Percentiles rank a stretch among this genome's conserved stretches.
Conservation (phyloP, 1,284 basidiomycete genomes). For the Fistulina hepatica region DNA sequence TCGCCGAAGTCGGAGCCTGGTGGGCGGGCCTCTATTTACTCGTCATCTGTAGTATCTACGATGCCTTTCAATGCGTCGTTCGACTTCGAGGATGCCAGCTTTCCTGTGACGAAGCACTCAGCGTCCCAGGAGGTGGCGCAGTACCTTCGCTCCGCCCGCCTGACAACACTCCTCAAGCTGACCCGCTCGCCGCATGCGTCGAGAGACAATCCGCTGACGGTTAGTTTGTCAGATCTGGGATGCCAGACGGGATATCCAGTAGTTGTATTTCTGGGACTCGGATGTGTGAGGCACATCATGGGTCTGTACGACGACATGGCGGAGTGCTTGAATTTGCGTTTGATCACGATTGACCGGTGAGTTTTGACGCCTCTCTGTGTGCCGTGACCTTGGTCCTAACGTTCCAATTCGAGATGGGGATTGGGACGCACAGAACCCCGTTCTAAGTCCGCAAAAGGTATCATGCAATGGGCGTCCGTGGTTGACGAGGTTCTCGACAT, state of each 20-base stretch:
- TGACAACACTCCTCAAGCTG: constrained; percentile 76
- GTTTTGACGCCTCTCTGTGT: constrained; percentile 11
- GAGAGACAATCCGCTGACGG: constrained; percentile 59
- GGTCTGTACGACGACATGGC: constrained; percentile 96
- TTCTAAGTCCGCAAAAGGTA: constrained; percentile 60
- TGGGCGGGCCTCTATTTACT: constrained; percentile 30
- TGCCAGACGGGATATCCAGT: constrained; percentile 74
- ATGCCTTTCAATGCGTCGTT: constrained; percentile 28
- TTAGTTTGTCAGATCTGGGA: constrained; percentile 90
- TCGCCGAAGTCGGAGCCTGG: constrained; percentile 46
- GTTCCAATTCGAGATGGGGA: constrained; percentile 61
- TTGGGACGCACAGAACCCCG: constrained; percentile 77
- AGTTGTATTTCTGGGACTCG: constrained; percentile 85
- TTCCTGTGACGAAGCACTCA: constrained; percentile 31
- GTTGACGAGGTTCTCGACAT: constrained; percentile 84
- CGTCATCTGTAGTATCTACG: constrained; percentile 33
- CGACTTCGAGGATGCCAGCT: constrained; percentile 33
- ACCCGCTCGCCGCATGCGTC: constrained; percentile 72
- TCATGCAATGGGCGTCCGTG: constrained; percentile 84
- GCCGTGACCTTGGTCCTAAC: constrained; percentile 11
- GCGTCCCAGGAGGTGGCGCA: constrained; percentile 65
- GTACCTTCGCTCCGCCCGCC: constrained; percentile 73
- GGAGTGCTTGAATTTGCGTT: constrained; percentile 69
- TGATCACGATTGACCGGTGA: constrained; percentile 91
- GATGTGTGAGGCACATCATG: constrained; percentile 90